Percentiles rank a stretch among this genome's conserved stretches.
Evolutionary conservation across 768 basidiomycete species (phyloP).

Genomic region (Naganishia vaughanmartiniae): DNA sequence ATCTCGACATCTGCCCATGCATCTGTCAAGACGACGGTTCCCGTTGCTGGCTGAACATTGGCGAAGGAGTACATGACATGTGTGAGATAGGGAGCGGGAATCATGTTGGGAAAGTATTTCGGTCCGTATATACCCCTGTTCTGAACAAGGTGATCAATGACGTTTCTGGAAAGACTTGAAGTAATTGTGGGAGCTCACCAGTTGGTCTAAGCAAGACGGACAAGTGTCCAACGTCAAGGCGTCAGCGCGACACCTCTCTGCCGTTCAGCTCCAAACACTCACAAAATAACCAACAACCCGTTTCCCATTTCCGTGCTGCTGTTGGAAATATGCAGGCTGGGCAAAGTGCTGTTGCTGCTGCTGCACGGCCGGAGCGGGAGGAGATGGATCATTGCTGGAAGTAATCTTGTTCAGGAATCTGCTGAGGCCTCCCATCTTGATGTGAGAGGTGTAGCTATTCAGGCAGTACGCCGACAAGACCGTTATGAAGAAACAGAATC

Average conservation of each 20-base stretch:
- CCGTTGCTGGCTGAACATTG: slow-evolving; percentile 75
- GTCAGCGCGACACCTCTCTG: not conserved
- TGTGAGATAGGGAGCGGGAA: slow-evolving; percentile 80
- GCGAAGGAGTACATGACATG: slow-evolving; percentile 93
- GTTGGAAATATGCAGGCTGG: not conserved
- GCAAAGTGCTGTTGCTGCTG: not conserved
- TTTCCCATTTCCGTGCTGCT: slow-evolving; percentile 2
- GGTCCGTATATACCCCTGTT: slow-evolving; percentile 87
- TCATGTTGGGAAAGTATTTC: slow-evolving; percentile 80
- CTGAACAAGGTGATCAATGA: too few species aligned
- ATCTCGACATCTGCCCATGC: slow-evolving; percentile 92
- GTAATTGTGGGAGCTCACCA: not conserved
- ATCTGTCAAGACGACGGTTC: slow-evolving; percentile 85
- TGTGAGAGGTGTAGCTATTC: not conserved
- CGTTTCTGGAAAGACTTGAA: not conserved
- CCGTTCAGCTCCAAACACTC: not conserved
- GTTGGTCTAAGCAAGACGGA: not conserved
- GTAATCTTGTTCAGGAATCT: slow-evolving; percentile 22
- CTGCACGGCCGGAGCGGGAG: not conserved
- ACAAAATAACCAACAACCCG: slow-evolving; percentile 32
- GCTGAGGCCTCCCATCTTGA: slow-evolving; percentile 9
- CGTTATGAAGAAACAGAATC: slow-evolving; percentile 2
- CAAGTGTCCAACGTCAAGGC: not conserved
- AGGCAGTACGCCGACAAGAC: slow-evolving; percentile 22
- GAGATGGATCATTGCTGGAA: not conserved